Percentiles rank a stretch among this genome's conserved stretches.
phyloP scores from a whole-genome alignment of 768 basidiomycete species.

The Tephrocybe sp. region DNA sequence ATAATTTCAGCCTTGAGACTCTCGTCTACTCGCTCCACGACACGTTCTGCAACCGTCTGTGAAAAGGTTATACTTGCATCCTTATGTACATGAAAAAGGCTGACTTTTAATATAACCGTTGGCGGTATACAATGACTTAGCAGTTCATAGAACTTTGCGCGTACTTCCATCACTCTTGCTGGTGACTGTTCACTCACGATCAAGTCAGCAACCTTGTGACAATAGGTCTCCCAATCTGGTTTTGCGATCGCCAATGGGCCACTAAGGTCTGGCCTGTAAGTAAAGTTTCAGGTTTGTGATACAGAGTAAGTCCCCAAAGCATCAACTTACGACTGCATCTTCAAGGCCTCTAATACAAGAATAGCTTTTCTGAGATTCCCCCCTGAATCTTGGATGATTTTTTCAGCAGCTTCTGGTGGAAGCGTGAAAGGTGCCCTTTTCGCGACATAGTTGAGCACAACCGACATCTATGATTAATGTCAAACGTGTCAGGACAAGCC shows the following conservation, averaged over 20 bases:
- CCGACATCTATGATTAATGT: constrained; percentile 58
- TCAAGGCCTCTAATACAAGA: constrained; percentile 90
- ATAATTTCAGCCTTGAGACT: constrained; percentile 88
- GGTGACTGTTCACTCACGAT: constrained; percentile 91
- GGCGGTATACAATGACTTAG: constrained; percentile 97
- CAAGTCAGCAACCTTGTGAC: constrained; percentile 85
- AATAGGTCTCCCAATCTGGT: constrained; percentile 99
- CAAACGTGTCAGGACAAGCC: background rate
- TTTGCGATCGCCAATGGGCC: constrained; percentile 83
- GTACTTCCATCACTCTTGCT: constrained; percentile 85
- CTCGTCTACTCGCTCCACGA: constrained; percentile 89
- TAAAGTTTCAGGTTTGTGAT: background rate
- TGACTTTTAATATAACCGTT: constrained; percentile 84
- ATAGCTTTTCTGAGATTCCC: constrained; percentile 96
- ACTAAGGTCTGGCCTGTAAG: constrained; percentile 71
- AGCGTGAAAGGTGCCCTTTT: constrained; percentile 76
- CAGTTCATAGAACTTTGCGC: constrained; percentile 91
- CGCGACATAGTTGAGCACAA: constrained; percentile 77
- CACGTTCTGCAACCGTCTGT: constrained; percentile 82
- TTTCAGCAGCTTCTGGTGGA: constrained; percentile 70
- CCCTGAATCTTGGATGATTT: constrained; percentile 76
- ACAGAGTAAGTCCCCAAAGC: background rate
- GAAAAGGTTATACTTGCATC: constrained; percentile 23
- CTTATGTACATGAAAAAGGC: constrained; percentile 15
- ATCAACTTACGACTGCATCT: constrained; percentile 85